Conservation (phyloP, 2,329 filamentous ascomycete species). For the Pyricularia sp. region DNA sequence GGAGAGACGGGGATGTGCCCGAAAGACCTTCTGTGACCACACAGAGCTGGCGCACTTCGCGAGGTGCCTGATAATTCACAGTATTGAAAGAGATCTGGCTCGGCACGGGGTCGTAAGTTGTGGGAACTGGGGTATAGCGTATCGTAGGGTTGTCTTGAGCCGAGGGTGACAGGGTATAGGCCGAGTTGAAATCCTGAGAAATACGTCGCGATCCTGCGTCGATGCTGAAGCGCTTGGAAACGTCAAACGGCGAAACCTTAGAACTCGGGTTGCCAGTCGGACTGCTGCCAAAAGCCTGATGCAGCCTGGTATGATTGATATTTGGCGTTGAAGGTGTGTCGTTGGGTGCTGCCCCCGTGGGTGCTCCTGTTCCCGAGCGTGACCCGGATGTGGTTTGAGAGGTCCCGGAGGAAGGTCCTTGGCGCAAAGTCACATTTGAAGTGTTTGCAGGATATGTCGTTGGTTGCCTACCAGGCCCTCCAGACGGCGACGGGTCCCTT, state of each 20-base stretch:
- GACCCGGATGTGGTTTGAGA: slow-evolving; percentile 7
- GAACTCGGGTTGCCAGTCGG: background rate
- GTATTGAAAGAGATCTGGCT: background rate
- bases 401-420: background rate
- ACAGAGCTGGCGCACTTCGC: background rate
- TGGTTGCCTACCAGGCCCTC: background rate
- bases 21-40: slow-evolving; percentile 5
- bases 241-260: background rate
- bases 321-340: slow-evolving; percentile 12
- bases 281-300: background rate
- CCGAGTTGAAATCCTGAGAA: background rate
- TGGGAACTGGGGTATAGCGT: background rate
- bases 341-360: slow-evolving; percentile 10
- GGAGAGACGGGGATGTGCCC: background rate
- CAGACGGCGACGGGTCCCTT: background rate
- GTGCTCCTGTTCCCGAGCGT: slow-evolving; percentile 7
- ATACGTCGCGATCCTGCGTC: background rate
- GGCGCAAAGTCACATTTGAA: background rate
- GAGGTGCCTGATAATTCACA: background rate
- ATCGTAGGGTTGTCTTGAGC: background rate
- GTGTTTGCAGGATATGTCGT: background rate
- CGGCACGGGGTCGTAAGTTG: background rate
- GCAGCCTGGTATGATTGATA: background rate
- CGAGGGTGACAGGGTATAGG: background rate
- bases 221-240: background rate